Evolutionary conservation across 1,139 yeast genomes (phyloP).

Genomic region (Nematodospora anomalae): DNA sequence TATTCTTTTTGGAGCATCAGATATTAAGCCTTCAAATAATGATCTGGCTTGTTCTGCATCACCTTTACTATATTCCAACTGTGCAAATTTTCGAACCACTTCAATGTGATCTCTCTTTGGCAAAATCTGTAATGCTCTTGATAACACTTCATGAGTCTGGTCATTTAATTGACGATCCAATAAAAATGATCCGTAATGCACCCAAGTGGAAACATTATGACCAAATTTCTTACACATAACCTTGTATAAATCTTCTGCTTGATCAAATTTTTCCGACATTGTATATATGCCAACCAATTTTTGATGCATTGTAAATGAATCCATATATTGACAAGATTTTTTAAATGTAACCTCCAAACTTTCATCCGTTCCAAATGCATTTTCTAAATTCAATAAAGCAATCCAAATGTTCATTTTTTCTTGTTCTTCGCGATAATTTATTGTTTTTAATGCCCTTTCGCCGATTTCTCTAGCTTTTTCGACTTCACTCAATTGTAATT

Average conservation of each 20-base stretch:
- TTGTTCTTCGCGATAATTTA: constrained; percentile 86
- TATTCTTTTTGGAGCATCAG: constrained; percentile 88
- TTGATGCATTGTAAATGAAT: constrained; percentile 75
- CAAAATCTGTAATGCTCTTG: constrained; percentile 68
- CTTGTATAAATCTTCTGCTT: constrained; percentile 70
- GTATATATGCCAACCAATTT: constrained; percentile 74
- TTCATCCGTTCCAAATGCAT: constrained; percentile 86
- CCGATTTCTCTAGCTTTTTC: constrained; percentile 94
- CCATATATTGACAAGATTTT: constrained; percentile 89
- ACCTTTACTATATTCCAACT: constrained; percentile 81
- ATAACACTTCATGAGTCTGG: constrained; percentile 67
- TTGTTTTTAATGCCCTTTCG: constrained; percentile 87
- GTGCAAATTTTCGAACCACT: constrained; percentile 84
- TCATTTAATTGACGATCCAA: constrained; percentile 58
- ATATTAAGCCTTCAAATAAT: constrained; percentile 84
- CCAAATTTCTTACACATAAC: constrained; percentile 81
- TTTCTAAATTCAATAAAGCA: constrained; percentile 90
- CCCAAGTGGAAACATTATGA: constrained; percentile 70
- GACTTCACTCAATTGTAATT: constrained; percentile 86
- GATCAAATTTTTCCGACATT: constrained; percentile 66
- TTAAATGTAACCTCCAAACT: constrained; percentile 77
- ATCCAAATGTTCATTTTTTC: constrained; percentile 96
- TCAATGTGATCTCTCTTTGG: constrained; percentile 80
- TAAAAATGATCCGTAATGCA: constrained; percentile 71
- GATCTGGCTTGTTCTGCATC: constrained; percentile 95